These are phyloP conservation scores for Spirogloea muscicola DNA, from an alignment of 139 green algal genomes.

Conservation along the genomic window DNA sequence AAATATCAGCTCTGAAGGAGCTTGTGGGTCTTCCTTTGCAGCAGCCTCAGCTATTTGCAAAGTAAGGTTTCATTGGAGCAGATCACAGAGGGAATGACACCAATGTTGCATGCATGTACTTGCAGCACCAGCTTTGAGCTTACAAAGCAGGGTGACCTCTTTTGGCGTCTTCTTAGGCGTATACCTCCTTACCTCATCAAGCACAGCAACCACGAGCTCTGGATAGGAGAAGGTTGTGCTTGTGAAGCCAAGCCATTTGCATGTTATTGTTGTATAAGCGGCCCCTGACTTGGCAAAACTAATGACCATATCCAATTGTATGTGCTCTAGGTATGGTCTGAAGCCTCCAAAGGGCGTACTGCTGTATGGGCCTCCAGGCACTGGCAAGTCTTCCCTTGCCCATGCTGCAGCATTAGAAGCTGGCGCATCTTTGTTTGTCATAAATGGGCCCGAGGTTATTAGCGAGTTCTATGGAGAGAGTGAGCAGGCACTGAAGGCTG, in stretches of 20 bases:
- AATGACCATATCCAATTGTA: too few species aligned
- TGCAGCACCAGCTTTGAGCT: not conserved
- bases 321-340: constrained; percentile 90
- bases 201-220: not conserved
- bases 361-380: constrained; percentile 86
- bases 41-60: constrained; percentile 16
- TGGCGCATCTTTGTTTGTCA: constrained; percentile 95
- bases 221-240: not conserved
- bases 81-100: not conserved
- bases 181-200: not conserved
- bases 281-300: not conserved
- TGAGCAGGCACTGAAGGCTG: constrained; percentile 31
- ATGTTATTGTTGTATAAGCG: not conserved
- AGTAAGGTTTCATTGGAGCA: not conserved
- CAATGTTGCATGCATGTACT: not conserved
- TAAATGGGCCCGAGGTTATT: constrained; percentile 80
- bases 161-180: too few species aligned
- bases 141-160: too few species aligned
- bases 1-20: constrained; percentile 20
- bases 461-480: constrained; percentile 49
- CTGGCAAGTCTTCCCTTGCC: constrained; percentile 93
- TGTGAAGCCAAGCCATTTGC: not conserved
- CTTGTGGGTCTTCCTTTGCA: constrained; percentile 3
- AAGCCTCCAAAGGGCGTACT: constrained; percentile 89
- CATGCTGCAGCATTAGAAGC: constrained; percentile 86